Evolutionary conservation across 176 grass and related monocot species (phyloP), one percentile per base, ranked within the genome.

Genomic region (Panicum miliaceum): DNA sequence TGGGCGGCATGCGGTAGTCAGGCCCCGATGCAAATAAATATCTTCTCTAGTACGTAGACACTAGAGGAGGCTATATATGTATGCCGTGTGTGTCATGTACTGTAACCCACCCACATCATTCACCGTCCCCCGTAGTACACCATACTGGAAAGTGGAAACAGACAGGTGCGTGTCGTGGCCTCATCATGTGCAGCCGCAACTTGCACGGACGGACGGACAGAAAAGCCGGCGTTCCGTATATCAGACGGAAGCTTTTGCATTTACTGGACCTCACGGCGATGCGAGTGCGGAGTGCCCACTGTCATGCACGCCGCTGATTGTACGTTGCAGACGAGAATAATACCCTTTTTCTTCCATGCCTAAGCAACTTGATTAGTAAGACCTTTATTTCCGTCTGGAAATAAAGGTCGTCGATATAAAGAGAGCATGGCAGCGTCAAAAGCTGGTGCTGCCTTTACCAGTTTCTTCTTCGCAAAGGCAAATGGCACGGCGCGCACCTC

Each of bases 391-490:
- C n/a, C n/a, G n/a, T n/a, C n/a, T n/a, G n/a, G 2, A 58, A 23
- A 20, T 16, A 53, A 56, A 63, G 60, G 26, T 5, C 58, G 23
- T 18, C 18, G 11, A 13, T 5, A 27, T 11, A 26, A 13, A 61
- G 8, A 57, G 9, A 2, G 22, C 58, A 32, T 63, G 26, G 59
- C 59, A 63, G 25, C 26, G 59, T 29, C 59, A 32, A 63, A 62
- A 63, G 26, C 54, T 58, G 11, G 7, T 7, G 19, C 4, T 12
- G 11, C 12, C 26, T 63, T 63, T 63, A 60, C 53, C 3, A n/a
- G 7, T 62, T 62, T 63, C 60, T 63, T 63, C 60, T 32, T 63
- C 60, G 60, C 60, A 32, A 63, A 63, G 60, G 60, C 26, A 58
- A n/a, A n/a, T n/a, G n/a, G n/a, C n/a, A n/a, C n/a, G n/a, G n/a